Evolutionary conservation across 2,329 filamentous ascomycete species (phyloP), one percentile per base, ranked within the genome.

Genomic region (Endocalyx cinctus): DNA sequence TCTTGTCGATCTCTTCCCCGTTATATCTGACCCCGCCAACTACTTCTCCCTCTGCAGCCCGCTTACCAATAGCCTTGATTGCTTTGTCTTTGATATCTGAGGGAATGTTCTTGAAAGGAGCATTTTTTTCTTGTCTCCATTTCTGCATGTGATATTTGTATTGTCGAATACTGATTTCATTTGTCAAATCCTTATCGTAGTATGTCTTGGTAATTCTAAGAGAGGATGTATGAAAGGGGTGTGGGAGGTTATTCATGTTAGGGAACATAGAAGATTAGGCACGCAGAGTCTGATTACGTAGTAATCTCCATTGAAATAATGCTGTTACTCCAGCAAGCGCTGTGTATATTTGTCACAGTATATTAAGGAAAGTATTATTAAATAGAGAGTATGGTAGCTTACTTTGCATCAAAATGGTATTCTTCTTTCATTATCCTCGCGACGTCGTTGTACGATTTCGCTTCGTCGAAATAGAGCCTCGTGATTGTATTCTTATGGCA

Each of bases 71-170:
- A 7, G 17, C 39, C 25, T 26, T 40, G 49, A 49, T 18, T 15
- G 31, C 19, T 26, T 35, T 38, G 46, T 57, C 46, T 47, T 54
- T 29, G 31, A 20, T 26, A 6, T 16, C 22, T 5, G 34, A 31
- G 5, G 49, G 26, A 1, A 54, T 31, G 23, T 39, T 57, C 34
- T 54, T 58, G 29, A 39, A 52, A 33, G 50, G 44, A 5, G 40
- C 40, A n/a, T n/a, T n/a, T n/a, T n/a, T n/a, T n/a, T n/a, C n/a
- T n/a, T n/a, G n/a, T n/a, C n/a, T n/a, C 57, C 55, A 59, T 39
- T 54, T 52, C 23, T 41, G 51, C 42, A 59, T 47, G 4, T 52
- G 49, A 31, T 58, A 50, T 30, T 56, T 58, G 40, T 59, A 60
- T 31, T 57, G 47, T 25, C 42, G 31, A 11, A 47, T 50, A 20